Evolutionary conservation across 352 stramenopile genomes (phyloP).

Genomic region (Phytopythium vexans): DNA sequence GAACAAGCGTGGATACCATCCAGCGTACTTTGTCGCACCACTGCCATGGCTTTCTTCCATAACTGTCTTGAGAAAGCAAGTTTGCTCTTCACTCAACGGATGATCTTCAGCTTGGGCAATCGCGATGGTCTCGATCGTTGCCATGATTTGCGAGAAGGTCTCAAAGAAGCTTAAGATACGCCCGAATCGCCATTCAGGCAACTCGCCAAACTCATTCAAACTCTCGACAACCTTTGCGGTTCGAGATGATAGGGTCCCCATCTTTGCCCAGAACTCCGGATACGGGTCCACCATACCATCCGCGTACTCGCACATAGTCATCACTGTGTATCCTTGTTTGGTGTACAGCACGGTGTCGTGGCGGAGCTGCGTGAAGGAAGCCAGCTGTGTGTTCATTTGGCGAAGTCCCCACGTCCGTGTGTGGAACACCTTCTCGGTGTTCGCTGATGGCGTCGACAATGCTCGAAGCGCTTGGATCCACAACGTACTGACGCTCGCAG

Average conservation of each 20-base stretch:
- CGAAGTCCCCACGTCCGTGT: conserved; percentile 10
- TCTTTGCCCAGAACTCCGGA: conserved; percentile 13
- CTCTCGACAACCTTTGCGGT: conserved; percentile 8
- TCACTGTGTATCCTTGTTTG: conserved; percentile 16
- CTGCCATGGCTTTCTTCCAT: conserved; percentile 13
- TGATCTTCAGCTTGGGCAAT: conserved; percentile 2
- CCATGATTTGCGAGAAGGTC: conserved; percentile 11
- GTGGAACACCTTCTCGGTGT: conserved; percentile 6
- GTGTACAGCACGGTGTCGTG: conserved; percentile 22
- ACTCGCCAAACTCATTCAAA: neutral
- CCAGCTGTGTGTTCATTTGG: conserved; percentile 21
- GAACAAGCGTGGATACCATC: conserved; percentile 35
- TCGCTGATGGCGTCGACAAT: conserved; percentile 13
- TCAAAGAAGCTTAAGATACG: neutral
- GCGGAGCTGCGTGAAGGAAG: conserved; percentile 17
- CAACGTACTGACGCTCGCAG: conserved; percentile 10
- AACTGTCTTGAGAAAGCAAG: conserved; percentile 18
- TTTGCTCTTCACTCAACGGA: conserved; percentile 7
- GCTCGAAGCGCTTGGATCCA: conserved; percentile 15
- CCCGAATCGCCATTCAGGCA: neutral
- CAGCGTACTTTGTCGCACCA: conserved; percentile 4
- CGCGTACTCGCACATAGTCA: conserved; percentile 13
- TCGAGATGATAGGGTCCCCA: conserved; percentile 6
- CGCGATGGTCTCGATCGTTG: conserved; percentile 10
- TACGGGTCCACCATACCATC: conserved; percentile 21